Evolutionary conservation across 371 early-diverging fungal species (phyloP), one percentile per base, ranked within the genome.

Genomic region (Mortierella sp.): DNA sequence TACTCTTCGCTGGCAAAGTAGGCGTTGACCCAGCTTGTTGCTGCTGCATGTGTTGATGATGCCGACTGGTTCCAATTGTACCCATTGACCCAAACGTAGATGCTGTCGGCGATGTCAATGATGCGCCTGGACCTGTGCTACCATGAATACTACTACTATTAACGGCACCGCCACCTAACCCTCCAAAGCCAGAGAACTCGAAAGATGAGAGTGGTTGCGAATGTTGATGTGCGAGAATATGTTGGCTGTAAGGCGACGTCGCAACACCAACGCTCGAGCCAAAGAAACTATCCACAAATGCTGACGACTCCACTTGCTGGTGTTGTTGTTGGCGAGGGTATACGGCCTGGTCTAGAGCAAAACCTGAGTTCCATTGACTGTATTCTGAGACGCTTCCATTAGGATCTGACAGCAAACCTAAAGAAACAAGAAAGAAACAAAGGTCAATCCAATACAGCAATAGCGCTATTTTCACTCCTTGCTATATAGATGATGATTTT

Each of bases 321-420:
- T 66, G 78, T 19, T 53, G 69, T 28, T 63, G 72, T 36, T 69
- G 79, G n/a, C 69, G 67, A 38, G 70, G 68, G 45, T 79, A 74
- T 70, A 81, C 69, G 48, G 72, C 55, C 24, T 71, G 72, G 6
- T 76, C 76, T 19, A 81, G 52, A 15, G 72, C 70, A 45, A 81
- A 76, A 33, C 82, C 82, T 50, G 76, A 81, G 48, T 76, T 81
- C 82, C 82, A 81, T 59, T 81, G 82, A 64, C 82, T 81, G 50
- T 81, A 81, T 41, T 81, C 82, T 6, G 76, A 69, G 13, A 69
- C 60, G 36, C 67, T 65, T 55, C 65, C 67, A 43, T 70, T 64
- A 36, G 70, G 58, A 4, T 78, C 78, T 53, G 72, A 62, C 32
- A 63, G 11, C 32, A 58, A 47, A 22, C 61, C 67, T 76, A 43